Percentiles rank a stretch among this genome's conserved stretches.
These are phyloP conservation scores for Alnus glutinosa DNA, from an alignment of 306 rosid species.

Conservation along the genomic window DNA sequence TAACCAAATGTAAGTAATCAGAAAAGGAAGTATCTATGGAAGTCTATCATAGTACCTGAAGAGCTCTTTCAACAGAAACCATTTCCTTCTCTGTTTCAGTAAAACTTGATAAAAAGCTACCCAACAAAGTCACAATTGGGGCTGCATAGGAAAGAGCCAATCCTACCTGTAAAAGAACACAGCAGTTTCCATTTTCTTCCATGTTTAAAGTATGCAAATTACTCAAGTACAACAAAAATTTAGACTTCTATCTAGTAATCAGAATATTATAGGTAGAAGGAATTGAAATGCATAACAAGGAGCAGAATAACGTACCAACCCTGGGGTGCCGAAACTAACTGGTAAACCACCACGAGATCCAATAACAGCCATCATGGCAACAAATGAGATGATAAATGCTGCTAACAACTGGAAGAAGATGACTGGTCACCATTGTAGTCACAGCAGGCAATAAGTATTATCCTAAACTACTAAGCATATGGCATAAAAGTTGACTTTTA, in stretches of 20 bases:
- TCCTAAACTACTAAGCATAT: not conserved
- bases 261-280: not conserved
- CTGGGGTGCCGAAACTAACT: slow-evolving; percentile 80
- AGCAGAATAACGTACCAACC: slow-evolving; percentile 63
- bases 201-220: not conserved
- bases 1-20: slow-evolving; percentile 28
- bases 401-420: slow-evolving; percentile 72
- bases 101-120: slow-evolving; percentile 86
- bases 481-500: not conserved
- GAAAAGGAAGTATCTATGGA: slow-evolving; percentile 14
- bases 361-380: slow-evolving; percentile 86
- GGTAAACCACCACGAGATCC: slow-evolving; percentile 74
- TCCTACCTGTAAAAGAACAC: slow-evolving; percentile 64
- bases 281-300: not conserved
- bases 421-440: slow-evolving; percentile 24
- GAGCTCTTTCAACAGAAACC: slow-evolving; percentile 94
- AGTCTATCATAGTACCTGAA: slow-evolving; percentile 62
- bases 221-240: not conserved
- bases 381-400: slow-evolving; percentile 74
- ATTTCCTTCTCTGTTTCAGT: slow-evolving; percentile 98
- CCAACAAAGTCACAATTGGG: slow-evolving; percentile 78
- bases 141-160: slow-evolving; percentile 93
- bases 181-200: not conserved
- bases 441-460: slow-evolving; percentile 21
- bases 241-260: not conserved